Conservation (phyloP, 805 yeast genomes). For the Schwanniomyces sp. region DNA sequence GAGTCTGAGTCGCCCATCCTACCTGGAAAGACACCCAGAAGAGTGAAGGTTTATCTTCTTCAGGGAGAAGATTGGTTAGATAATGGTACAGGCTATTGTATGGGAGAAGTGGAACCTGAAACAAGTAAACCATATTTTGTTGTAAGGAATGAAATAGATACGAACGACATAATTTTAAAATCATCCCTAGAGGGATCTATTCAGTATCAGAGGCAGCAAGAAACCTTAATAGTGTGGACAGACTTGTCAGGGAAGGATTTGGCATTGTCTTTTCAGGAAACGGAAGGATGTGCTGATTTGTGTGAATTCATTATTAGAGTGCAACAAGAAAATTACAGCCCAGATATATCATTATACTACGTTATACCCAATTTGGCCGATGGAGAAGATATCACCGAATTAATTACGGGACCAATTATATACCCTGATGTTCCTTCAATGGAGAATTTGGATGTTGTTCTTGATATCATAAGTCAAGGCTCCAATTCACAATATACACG, state of each 20-base stretch:
- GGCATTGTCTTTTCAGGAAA: constrained; percentile 90
- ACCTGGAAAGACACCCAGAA: constrained; percentile 47
- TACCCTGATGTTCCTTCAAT: constrained; percentile 60
- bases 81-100: constrained; percentile 88
- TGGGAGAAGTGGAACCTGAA: constrained; percentile 56
- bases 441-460: constrained; percentile 51
- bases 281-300: constrained; percentile 79
- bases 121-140: constrained; percentile 54
- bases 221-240: constrained; percentile 92
- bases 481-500: constrained; percentile 63
- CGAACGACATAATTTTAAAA: constrained; percentile 57
- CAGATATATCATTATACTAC: constrained; percentile 59
- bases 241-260: constrained; percentile 71
- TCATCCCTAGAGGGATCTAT: constrained; percentile 70
- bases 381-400: constrained; percentile 63
- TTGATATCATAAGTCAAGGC: constrained; percentile 59
- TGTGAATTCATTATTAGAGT: constrained; percentile 78
- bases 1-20: background rate
- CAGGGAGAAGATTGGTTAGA: constrained; percentile 87
- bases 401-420: constrained; percentile 76
- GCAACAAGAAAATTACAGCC: constrained; percentile 57
- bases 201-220: constrained; percentile 92
- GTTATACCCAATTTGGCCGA: constrained; percentile 53
- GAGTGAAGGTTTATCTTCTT: constrained; percentile 89
- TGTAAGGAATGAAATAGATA: constrained; percentile 70